phyloP scores from a whole-genome alignment of 2,329 filamentous ascomycete genomes.

The Cladobotryum mycophilum region DNA sequence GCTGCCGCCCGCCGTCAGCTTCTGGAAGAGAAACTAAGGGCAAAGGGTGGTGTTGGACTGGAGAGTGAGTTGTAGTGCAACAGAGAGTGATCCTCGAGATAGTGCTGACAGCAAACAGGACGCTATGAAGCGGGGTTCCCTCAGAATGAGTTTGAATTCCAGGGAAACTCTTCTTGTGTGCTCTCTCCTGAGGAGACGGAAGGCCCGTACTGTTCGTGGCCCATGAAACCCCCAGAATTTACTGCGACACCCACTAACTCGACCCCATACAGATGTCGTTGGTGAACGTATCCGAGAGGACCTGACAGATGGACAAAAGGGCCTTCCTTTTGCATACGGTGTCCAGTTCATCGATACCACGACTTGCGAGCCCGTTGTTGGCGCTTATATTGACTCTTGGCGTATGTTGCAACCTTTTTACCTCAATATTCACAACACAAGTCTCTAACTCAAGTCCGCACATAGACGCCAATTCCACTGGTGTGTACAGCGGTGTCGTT shows the following conservation, averaged over 20 bases:
- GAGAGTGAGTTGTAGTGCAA: slow-evolving; percentile 16
- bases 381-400: slow-evolving; percentile 38
- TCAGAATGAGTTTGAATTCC: slow-evolving; percentile 22
- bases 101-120: not conserved
- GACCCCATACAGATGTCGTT: slow-evolving; percentile 22
- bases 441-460: not conserved
- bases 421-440: not conserved
- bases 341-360: slow-evolving; percentile 40
- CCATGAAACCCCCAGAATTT: not conserved
- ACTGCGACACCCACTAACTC: not conserved
- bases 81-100: too few species aligned
- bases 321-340: slow-evolving; percentile 36
- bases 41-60: slow-evolving; percentile 22
- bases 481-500: slow-evolving; percentile 38
- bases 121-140: not conserved
- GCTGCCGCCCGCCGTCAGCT: slow-evolving; percentile 35
- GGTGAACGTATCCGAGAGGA: slow-evolving; percentile 39
- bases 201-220: slow-evolving; percentile 38
- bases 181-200: slow-evolving; percentile 41
- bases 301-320: slow-evolving; percentile 34
- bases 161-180: slow-evolving; percentile 36
- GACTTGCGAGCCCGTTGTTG: slow-evolving; percentile 36
- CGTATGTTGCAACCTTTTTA: slow-evolving; percentile 13
- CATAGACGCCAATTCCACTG: slow-evolving; percentile 35
- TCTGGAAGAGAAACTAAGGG: slow-evolving; percentile 32